Conservation (phyloP, 73 alveolate species). For the Paramecium caudatum region DNA sequence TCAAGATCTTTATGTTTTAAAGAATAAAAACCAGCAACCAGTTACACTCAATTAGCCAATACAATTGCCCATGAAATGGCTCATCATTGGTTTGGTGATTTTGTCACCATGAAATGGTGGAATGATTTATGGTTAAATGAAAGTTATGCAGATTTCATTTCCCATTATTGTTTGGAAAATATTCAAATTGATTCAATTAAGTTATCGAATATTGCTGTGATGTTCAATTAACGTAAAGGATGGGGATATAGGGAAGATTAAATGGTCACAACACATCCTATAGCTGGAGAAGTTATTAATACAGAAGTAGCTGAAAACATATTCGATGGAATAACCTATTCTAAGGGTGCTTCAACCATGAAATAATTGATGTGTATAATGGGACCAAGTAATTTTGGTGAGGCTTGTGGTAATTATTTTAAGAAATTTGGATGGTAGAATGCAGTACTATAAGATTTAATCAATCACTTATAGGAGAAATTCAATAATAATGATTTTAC, state of each 20-base stretch:
- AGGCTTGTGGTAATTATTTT: constrained; percentile 91
- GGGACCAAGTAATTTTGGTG: constrained; percentile 91
- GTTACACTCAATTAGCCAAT: constrained; percentile 81
- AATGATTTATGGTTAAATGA: constrained; percentile 95
- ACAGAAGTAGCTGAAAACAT: constrained; percentile 95
- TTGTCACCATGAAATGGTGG: constrained; percentile 98
- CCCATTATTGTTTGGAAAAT: constrained; percentile 60
- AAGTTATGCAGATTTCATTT: constrained; percentile 87
- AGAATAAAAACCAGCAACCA: constrained; percentile 77
- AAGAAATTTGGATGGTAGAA: constrained; percentile 87
- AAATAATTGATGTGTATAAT: constrained; percentile 88
- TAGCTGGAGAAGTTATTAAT: constrained; percentile 87
- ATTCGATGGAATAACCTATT: constrained; percentile 98
- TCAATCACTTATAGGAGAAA: constrained; percentile 85
- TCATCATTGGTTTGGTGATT: constrained; percentile 97
- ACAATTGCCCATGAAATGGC: constrained; percentile 92
- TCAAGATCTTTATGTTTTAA: constrained; percentile 89
- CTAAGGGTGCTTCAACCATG: constrained; percentile 96
- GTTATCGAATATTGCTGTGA: constrained; percentile 72
- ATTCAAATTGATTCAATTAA: constrained; percentile 49
- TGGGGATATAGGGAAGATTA: constrained; percentile 88
- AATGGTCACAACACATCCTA: constrained; percentile 94
- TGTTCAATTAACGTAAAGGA: constrained; percentile 68
- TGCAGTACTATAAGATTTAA: constrained; percentile 94
- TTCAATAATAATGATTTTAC: constrained; percentile 56